phyloP scores from a whole-genome alignment of 176 grass and related monocot species.

The Bothriochloa decipiens region DNA sequence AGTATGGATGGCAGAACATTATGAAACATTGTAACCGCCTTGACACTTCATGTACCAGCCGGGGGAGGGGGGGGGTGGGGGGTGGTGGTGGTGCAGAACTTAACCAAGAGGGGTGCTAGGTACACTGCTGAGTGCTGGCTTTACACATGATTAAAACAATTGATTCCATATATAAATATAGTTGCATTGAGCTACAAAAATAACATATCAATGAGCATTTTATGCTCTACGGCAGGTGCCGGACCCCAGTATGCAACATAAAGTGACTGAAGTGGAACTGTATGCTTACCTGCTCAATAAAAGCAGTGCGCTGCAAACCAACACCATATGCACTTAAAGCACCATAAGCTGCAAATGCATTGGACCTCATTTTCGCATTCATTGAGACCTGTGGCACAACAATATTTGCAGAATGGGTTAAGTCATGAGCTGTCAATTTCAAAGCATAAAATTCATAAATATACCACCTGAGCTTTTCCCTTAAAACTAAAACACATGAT shows the following conservation, averaged over 20 bases:
- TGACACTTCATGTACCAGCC: slow-evolving; percentile 23
- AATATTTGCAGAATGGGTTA: slow-evolving; percentile 33
- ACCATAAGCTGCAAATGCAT: slow-evolving; percentile 98
- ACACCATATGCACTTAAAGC: slow-evolving; percentile 79
- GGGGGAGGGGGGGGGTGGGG: too few relatives aligned
- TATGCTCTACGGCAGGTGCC: neutral
- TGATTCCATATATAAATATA: neutral
- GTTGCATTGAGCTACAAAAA: neutral
- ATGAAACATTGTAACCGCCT: slow-evolving; percentile 1
- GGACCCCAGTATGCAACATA: slow-evolving; percentile 17
- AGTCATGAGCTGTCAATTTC: slow-evolving; percentile 1
- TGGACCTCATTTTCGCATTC: slow-evolving; percentile 95
- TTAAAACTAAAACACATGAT: slow-evolving; percentile 20
- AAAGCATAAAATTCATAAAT: slow-evolving; percentile 23
- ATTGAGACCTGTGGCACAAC: slow-evolving; percentile 71
- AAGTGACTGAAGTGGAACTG: slow-evolving; percentile 26
- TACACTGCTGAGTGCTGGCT: neutral
- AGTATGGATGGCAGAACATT: neutral
- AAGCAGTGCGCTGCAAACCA: slow-evolving; percentile 81
- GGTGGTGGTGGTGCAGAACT: too few relatives aligned
- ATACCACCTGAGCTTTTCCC: neutral
- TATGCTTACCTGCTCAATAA: slow-evolving; percentile 88
- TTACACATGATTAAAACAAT: neutral
- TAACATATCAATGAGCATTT: neutral
- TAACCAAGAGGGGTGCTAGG: neutral